Evolutionary conservation across 768 basidiomycete genomes (phyloP).

Genomic region (Crepidotus variabilis): DNA sequence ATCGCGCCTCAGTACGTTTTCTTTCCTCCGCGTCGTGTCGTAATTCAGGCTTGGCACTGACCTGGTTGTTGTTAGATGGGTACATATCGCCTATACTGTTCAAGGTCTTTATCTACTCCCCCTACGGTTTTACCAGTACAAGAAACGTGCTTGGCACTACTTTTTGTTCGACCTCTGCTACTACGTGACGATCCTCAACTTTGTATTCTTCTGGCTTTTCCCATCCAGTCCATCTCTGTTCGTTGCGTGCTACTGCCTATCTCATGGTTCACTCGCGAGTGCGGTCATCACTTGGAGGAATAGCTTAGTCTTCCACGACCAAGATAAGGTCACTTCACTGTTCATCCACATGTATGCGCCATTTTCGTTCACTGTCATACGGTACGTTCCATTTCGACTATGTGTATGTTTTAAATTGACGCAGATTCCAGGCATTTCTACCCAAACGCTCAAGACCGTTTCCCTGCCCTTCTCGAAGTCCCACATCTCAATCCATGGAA

Average conservation of each 20-base stretch:
- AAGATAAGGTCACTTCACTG: conserved; percentile 92
- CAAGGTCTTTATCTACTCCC: conserved; percentile 80
- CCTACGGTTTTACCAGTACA: conserved; percentile 80
- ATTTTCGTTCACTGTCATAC: conserved; percentile 85
- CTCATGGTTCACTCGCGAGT: conserved; percentile 86
- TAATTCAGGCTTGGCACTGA: not conserved
- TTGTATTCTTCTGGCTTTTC: conserved; percentile 88
- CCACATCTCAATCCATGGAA: conserved; percentile 64
- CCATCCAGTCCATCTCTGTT: conserved; percentile 77
- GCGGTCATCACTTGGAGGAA: conserved; percentile 99
- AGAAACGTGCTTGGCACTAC: conserved; percentile 92
- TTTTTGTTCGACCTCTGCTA: conserved; percentile 94
- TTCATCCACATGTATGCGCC: conserved; percentile 96
- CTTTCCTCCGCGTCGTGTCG: not conserved
- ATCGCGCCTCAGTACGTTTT: conserved; percentile 74
- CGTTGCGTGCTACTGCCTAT: conserved; percentile 89
- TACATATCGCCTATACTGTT: conserved; percentile 83
- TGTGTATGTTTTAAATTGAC: not conserved
- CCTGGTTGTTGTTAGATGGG: conserved; percentile 54
- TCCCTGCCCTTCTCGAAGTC: conserved; percentile 79
- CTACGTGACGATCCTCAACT: conserved; percentile 87
- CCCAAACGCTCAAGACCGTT: conserved; percentile 71
- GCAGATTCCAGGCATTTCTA: conserved; percentile 77
- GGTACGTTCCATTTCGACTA: conserved; percentile 42
- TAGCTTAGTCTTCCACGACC: conserved; percentile 95